These are phyloP conservation scores for Calonectria honghensis DNA, from an alignment of 2,329 filamentous ascomycete species.

Conservation along the genomic window DNA sequence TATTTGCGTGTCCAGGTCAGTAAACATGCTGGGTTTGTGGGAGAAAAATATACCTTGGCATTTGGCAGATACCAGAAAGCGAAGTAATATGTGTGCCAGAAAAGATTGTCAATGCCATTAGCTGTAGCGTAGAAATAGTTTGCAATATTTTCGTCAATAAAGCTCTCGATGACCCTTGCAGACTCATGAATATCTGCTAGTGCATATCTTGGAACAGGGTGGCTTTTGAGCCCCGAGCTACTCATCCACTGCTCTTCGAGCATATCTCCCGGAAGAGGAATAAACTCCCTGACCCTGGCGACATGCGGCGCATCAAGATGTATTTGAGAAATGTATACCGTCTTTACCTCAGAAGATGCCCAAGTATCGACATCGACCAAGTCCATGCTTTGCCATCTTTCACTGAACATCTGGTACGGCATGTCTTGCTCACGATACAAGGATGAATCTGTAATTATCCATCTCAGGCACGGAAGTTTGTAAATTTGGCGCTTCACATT, in stretches of 20 bases:
- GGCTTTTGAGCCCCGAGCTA: neutral
- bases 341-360: slow-evolving; percentile 29
- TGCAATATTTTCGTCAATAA: neutral
- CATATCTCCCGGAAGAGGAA: slow-evolving; percentile 20
- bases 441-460: slow-evolving; percentile 15
- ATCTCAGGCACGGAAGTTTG: slow-evolving; percentile 11
- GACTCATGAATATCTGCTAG: slow-evolving; percentile 21
- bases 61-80: neutral
- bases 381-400: slow-evolving; percentile 41
- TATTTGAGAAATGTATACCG: slow-evolving; percentile 22
- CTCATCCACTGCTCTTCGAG: slow-evolving; percentile 24
- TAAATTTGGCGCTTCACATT: neutral
- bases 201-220: slow-evolving; percentile 19
- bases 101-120: neutral
- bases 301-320: slow-evolving; percentile 19
- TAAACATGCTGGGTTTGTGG: neutral
- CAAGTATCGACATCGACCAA: slow-evolving; percentile 40
- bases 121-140: neutral
- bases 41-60: neutral
- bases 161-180: neutral
- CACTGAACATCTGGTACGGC: slow-evolving; percentile 31
- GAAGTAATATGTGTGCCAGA: slow-evolving; percentile 20
- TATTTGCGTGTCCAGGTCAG: neutral
- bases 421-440: slow-evolving; percentile 24
- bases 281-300: slow-evolving; percentile 10